Conservation (phyloP, 78 protist genomes). For the Dictyostelium firmibasis region DNA sequence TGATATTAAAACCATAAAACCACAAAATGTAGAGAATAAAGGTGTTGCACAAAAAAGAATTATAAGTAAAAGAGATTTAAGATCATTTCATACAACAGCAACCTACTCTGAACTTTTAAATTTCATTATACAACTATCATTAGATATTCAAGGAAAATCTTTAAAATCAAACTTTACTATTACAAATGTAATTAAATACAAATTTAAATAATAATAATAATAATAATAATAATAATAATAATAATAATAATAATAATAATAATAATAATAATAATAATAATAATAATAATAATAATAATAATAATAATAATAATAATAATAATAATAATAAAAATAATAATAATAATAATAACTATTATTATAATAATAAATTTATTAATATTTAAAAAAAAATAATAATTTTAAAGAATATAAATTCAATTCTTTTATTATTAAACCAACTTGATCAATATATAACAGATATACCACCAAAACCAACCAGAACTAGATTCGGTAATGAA, state of each 20-base stretch:
- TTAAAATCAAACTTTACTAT: not conserved
- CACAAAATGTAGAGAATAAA: not conserved
- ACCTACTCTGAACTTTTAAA: conserved; percentile 8
- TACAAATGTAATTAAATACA: not conserved
- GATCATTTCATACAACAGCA: conserved; percentile 18
- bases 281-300: not conserved
- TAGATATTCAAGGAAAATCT: conserved; percentile 37
- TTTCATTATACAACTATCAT: conserved; percentile 42
- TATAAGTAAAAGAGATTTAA: conserved; percentile 28
- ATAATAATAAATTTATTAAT: too few species aligned
- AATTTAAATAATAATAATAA: not conserved
- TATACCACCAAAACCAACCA: conserved; percentile 58
- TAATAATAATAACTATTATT: too few species aligned
- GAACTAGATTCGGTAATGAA: conserved; percentile 79
- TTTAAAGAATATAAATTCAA: conserved; percentile 1
- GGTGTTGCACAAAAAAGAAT: not conserved
- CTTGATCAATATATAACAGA: conserved; percentile 1
- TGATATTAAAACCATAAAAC: not conserved
- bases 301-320: not conserved
- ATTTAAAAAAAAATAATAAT: too few species aligned
- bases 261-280: too few species aligned
- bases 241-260: too few species aligned
- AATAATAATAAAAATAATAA: not conserved
- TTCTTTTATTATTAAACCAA: not conserved
- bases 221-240: not conserved